These are phyloP conservation scores for Acorus gramineus DNA, from an alignment of 106 monocot genomes.

Conservation along the genomic window DNA sequence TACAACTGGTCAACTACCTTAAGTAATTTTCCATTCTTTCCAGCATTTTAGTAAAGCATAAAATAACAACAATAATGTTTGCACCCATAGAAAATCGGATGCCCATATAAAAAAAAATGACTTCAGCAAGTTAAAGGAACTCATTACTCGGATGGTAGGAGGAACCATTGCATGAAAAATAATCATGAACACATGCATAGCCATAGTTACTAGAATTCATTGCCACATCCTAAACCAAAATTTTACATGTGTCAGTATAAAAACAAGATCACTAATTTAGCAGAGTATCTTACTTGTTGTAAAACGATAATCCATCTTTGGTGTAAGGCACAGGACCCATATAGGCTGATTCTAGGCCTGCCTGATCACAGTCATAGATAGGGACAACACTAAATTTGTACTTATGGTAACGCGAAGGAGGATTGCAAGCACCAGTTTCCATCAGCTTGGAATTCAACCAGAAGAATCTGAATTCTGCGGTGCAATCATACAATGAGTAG, in stretches of 20 bases:
- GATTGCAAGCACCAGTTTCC: constrained; percentile 75
- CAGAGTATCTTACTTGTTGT: constrained; percentile 58
- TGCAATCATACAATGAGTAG: constrained; percentile 88
- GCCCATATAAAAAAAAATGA: no score
- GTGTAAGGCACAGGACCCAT: constrained; percentile 42
- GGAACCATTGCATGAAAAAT: not conserved
- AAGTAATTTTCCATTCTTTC: no score
- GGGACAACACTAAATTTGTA: constrained; percentile 70
- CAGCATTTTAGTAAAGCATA: no score
- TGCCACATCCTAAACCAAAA: no score
- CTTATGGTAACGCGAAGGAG: constrained; percentile 69
- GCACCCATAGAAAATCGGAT: no score
- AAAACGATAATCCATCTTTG: constrained; percentile 86
- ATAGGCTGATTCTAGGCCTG: constrained; percentile 67
- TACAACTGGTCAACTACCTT: no score
- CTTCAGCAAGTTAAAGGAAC: no score
- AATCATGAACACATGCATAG: not conserved
- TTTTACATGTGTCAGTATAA: no score
- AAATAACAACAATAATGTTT: no score
- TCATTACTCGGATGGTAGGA: no score
- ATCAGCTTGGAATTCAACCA: constrained; percentile 92
- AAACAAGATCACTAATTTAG: not conserved
- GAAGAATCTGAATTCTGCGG: constrained; percentile 88
- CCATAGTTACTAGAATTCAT: no score
- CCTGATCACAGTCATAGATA: constrained; percentile 62